Base-by-base conservation (phyloP, 805 yeast species). In the Candida michaelii region DNA sequence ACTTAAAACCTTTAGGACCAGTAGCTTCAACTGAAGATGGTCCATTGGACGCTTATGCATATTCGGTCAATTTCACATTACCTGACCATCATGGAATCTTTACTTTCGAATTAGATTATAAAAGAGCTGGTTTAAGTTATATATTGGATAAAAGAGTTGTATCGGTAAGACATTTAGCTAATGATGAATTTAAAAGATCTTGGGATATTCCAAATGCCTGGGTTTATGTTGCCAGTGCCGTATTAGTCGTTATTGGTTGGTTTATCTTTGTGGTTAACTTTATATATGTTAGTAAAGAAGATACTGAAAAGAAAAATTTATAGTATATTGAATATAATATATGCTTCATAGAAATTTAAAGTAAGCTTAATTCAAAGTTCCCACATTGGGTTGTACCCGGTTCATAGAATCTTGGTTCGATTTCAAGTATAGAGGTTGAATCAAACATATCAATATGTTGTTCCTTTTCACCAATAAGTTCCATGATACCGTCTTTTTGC, bases 1-100 rank as follows among this genome's bases (percentile, higher is more conserved):
- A 75, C 47, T 67, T 93, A 55, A 52, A 62, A 14, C 71, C 75
- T 21, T 58, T 69, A 33, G 71, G 71, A 8, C 61, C 64, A 8
- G 66, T 53, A n/a, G 51, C 66, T 3, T 61, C 69, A 2, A 42
- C 56, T 1, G 61, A 54, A 6, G 65, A 66, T 23, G 67, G 66
- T 10, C 56, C 54, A 2, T 62, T 68, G 4, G 83, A 80, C 55
- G 56, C 74, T 30, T 66, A 60, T 36, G 59, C 69, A 14, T 82
- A 79, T 55, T 66, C 65, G 15, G 70, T 77, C 14, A 65, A 69
- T 40, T 89, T 93, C 64, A 75, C 74, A 36, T 65, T 89, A 29
- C 99, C 99, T 16, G 97, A 91, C 63, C 97, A 89, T 57, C 96
- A 93, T 64, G 99, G 99, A 44, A 85, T 93, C 77, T 93, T 89